A percentile compares a stretch with the other conserved stretches of the same genome.
Conservation (phyloP, 2,329 filamentous ascomycete genomes). For the Botrytis porri region DNA sequence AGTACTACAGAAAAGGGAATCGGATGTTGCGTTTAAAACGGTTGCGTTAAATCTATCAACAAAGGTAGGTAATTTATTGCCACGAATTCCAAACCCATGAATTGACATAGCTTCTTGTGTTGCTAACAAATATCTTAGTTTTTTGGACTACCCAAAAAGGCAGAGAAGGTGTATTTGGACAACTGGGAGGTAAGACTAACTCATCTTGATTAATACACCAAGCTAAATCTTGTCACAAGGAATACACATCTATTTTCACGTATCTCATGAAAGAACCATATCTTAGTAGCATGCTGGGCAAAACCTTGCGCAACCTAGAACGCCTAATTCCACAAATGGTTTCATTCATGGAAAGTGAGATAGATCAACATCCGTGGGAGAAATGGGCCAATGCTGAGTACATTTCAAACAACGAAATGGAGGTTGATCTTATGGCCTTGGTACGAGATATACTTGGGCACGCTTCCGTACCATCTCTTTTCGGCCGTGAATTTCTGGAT, state of each 20-base stretch:
- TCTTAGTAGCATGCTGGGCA: conserved; percentile 42
- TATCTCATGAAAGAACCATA: conserved; percentile 48
- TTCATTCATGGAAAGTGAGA: conserved; percentile 55
- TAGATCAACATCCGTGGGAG: conserved; percentile 64
- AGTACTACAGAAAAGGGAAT: conserved; percentile 32
- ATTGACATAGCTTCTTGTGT: background rate
- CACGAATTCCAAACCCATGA: background rate
- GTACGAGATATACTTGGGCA: conserved; percentile 56
- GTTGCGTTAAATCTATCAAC: conserved; percentile 27
- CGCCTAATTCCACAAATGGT: conserved; percentile 53
- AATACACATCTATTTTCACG: conserved; percentile 23
- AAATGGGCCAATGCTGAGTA: conserved; percentile 46
- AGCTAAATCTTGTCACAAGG: conserved; percentile 25
- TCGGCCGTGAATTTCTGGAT: conserved; percentile 50
- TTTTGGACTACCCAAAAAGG: conserved; percentile 32
- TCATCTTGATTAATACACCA: conserved; percentile 22
- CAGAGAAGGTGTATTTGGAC: conserved; percentile 29
- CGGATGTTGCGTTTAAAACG: conserved; percentile 25
- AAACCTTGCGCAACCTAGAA: conserved; percentile 42
- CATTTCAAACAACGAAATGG: conserved; percentile 46
- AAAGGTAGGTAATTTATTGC: conserved; percentile 23
- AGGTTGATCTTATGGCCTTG: conserved; percentile 51
- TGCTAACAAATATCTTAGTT: conserved; percentile 25
- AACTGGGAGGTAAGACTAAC: conserved; percentile 38
- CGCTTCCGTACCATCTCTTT: conserved; percentile 47